Base-by-base conservation (phyloP, 805 yeast genomes). In the Zygoascus tannicola region DNA sequence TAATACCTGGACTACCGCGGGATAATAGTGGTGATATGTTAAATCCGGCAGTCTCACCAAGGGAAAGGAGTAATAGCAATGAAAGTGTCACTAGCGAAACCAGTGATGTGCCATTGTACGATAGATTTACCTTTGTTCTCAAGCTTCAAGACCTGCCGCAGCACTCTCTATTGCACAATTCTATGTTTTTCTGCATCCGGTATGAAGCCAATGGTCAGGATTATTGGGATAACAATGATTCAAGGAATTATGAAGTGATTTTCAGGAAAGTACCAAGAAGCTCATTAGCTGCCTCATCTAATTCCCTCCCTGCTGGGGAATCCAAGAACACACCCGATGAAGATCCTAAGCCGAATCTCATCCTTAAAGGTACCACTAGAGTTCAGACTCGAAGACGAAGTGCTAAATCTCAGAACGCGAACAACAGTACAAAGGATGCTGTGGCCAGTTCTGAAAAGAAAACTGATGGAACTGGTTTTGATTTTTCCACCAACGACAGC, bases 151-250 rank as follows among this genome's bases (percentile, higher is more conserved):
- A 56, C 23, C 52, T 67, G 38, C 62, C 66, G 19, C 54, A 51
- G 43, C 55, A 47, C 26, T 48, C 47, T 20, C 54, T 60, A 22
- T 52, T 57, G 22, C 43, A 54, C 35, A 57, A 59, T 32, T 49
- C 63, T 15, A 54, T 73, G 50, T 63, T 67, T 36, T 64, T 83
- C 52, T 84, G 94, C 54, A 70, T 81, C 35, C 70, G 73, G 43
- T 84, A 75, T 58, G 54, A 57, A 38, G 63, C 76, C 16, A 60
- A 64, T 35, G 70, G 71, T 14, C 54, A 56, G 37, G 87, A 79
- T 51, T 73, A 58, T 56, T 85, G 95, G 95, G 95, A 85, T 60
- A 85, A 83, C 64, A 86, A 85, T 62, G 49, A 63, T 32, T 56
- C 57, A 41, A 58, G 63, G 37, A 85, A 85, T 63, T 85, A 81